phyloP scores from a whole-genome alignment of 2,329 filamentous ascomycete genomes.

The Fusarium coicis region DNA sequence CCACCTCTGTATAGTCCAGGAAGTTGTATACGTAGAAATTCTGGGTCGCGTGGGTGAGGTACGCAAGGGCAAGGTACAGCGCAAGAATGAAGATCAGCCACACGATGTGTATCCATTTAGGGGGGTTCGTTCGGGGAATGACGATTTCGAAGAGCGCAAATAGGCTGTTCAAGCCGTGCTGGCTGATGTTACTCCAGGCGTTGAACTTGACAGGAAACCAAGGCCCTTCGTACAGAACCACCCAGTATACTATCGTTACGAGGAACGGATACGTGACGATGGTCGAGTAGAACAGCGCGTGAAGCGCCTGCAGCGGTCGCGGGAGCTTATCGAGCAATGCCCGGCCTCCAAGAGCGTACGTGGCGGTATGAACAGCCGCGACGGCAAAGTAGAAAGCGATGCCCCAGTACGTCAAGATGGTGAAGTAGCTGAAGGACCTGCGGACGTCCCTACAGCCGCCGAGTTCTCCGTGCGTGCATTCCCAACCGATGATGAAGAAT shows the following conservation, averaged over 20 bases:
- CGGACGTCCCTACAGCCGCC: constrained; percentile 59
- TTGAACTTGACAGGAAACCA: constrained; percentile 64
- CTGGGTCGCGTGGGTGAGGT: constrained; percentile 75
- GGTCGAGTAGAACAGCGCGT: constrained; percentile 72
- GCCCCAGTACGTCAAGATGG: constrained; percentile 83
- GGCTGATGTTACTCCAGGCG: constrained; percentile 74
- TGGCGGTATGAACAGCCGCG: constrained; percentile 74
- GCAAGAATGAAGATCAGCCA: constrained; percentile 76
- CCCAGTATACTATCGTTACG: constrained; percentile 79
- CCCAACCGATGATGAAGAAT: constrained; percentile 75
- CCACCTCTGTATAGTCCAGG: constrained; percentile 71
- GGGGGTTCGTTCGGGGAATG: constrained; percentile 71
- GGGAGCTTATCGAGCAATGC: constrained; percentile 70
- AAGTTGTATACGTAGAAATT: constrained; percentile 83
- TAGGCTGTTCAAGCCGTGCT: constrained; percentile 78
- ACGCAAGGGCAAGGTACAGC: constrained; percentile 79
- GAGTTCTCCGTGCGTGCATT: constrained; percentile 61
- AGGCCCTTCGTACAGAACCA: constrained; percentile 61
- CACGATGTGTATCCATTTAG: constrained; percentile 70
- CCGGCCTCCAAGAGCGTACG: constrained; percentile 67
- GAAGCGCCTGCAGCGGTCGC: constrained; percentile 70
- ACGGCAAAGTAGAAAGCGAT: constrained; percentile 81
- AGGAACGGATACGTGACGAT: constrained; percentile 73
- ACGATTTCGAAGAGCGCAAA: constrained; percentile 83
- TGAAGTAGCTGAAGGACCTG: constrained; percentile 83